A percentile compares a stretch with the other conserved stretches of the same genome.
phyloP scores from a whole-genome alignment of 2,329 filamentous ascomycete species.

The Stagonosporopsis rhizophila region DNA sequence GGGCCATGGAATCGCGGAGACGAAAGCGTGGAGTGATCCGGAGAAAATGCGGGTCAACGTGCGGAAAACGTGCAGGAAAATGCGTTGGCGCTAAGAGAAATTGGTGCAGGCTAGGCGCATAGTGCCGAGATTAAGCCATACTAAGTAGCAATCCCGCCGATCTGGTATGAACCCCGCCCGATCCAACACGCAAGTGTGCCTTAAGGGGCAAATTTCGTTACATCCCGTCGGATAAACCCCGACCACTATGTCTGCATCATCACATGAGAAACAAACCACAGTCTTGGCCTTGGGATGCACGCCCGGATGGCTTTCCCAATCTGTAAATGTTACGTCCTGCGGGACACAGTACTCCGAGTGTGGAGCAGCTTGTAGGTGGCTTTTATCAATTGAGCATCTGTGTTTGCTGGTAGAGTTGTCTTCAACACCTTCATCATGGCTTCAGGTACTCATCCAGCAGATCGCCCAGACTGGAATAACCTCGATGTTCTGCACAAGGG shows the following conservation, averaged over 20 bases:
- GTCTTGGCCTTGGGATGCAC: slow-evolving; percentile 21
- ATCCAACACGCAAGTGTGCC: slow-evolving; percentile 3
- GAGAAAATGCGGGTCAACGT: slow-evolving; percentile 21
- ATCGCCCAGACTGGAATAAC: slow-evolving; percentile 67
- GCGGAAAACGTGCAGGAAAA: slow-evolving; percentile 16
- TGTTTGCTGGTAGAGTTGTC: slow-evolving; percentile 1
- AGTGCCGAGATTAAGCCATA: slow-evolving; percentile 15
- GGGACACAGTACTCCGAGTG: slow-evolving; percentile 11
- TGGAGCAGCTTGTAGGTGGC: slow-evolving; percentile 11
- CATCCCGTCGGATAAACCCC: slow-evolving; percentile 9
- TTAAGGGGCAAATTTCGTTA: background rate
- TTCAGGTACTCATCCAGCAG: slow-evolving; percentile 31
- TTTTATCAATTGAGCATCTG: slow-evolving; percentile 14
- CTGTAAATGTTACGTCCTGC: slow-evolving; percentile 15
- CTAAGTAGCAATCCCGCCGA: slow-evolving; percentile 11
- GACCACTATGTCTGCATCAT: slow-evolving; percentile 5
- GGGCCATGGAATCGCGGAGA: slow-evolving; percentile 20
- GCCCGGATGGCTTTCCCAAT: slow-evolving; percentile 34
- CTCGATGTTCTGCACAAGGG: slow-evolving; percentile 66
- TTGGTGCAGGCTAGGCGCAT: background rate
- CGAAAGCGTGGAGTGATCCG: slow-evolving; percentile 28
- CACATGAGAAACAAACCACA: slow-evolving; percentile 18
- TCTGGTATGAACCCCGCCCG: background rate
- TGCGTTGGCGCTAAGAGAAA: slow-evolving; percentile 5
- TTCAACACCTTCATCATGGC: slow-evolving; percentile 24